Evolutionary conservation across 106 monocot genomes (phyloP).

Genomic region (Posidonia australis): DNA sequence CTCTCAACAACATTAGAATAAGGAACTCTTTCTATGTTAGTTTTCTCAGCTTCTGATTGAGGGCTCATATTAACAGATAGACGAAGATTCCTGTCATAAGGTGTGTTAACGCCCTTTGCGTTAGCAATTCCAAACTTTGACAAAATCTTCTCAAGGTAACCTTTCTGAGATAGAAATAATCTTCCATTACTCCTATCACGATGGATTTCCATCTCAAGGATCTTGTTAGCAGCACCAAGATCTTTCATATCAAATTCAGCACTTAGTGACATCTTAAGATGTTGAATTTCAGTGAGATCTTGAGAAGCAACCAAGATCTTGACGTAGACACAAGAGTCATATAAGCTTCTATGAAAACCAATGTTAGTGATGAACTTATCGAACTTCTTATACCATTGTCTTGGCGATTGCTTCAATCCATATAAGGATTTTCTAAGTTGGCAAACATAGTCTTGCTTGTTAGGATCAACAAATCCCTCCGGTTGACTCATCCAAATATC

Average conservation of each 20-base stretch:
- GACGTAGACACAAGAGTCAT: not conserved
- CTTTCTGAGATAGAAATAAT: slow-evolving; percentile 8
- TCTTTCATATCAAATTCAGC: slow-evolving; percentile 1
- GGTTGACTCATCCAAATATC: too few species aligned
- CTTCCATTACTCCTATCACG: not conserved
- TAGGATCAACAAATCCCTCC: too few species aligned
- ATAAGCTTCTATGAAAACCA: too few species aligned
- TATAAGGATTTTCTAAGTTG: too few species aligned
- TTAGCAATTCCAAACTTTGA: not conserved
- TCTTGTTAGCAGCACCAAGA: not conserved
- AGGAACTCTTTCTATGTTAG: too few species aligned
- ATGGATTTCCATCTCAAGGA: not conserved
- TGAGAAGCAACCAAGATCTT: not conserved
- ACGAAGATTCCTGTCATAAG: not conserved
- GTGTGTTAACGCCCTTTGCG: slow-evolving; percentile 3
- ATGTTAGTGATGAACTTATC: too few species aligned
- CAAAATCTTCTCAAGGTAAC: slow-evolving; percentile 7
- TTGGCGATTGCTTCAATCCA: too few species aligned
- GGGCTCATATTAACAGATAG: not conserved
- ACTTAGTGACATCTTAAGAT: not conserved
- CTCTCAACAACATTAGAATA: too few species aligned
- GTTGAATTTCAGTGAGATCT: not conserved
- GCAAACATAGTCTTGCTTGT: too few species aligned
- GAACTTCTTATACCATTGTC: too few species aligned
- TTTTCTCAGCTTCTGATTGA: not conserved